Conservation (phyloP, 805 yeast genomes). For the Myxozyma vanderwaltii region DNA sequence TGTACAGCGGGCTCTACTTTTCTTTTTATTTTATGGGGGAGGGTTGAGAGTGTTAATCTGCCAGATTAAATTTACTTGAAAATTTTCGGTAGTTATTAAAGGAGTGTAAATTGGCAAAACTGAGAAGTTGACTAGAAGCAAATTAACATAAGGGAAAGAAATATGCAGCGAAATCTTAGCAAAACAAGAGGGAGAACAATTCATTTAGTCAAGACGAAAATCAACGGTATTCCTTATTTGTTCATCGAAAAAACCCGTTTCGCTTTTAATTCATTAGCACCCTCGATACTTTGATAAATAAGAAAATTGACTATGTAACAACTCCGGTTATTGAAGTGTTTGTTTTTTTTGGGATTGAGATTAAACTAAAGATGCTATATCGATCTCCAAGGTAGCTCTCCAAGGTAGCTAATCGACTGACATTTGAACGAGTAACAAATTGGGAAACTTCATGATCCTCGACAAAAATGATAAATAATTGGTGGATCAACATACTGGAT, state of each 20-base stretch:
- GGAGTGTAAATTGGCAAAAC: too few relatives aligned
- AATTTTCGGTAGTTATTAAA: too few relatives aligned
- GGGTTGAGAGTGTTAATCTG: too few relatives aligned
- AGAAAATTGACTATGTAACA: conserved; percentile 22
- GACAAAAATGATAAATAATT: conserved; percentile 1
- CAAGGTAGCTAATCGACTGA: too few relatives aligned
- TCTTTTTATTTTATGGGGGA: too few relatives aligned
- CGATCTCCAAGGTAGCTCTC: conserved; percentile 18
- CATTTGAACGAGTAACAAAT: conserved; percentile 6
- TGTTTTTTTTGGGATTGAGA: background rate
- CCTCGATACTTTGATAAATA: conserved; percentile 21
- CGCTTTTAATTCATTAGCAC: conserved; percentile 29
- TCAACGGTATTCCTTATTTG: conserved; percentile 18
- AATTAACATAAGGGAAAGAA: too few relatives aligned
- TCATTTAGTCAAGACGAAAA: conserved; percentile 15
- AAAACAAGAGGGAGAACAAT: too few relatives aligned
- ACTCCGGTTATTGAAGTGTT: background rate
- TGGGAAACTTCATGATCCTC: conserved; percentile 23
- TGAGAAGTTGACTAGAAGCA: too few relatives aligned
- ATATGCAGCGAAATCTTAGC: too few relatives aligned
- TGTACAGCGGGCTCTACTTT: too few relatives aligned
- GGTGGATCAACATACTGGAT: conserved; percentile 18
- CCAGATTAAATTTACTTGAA: too few relatives aligned
- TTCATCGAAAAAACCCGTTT: conserved; percentile 16
- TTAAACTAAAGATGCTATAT: conserved; percentile 12